phyloP scores from a whole-genome alignment of 495 filamentous ascomycete genomes.

The Saxophila tyrrhenica region DNA sequence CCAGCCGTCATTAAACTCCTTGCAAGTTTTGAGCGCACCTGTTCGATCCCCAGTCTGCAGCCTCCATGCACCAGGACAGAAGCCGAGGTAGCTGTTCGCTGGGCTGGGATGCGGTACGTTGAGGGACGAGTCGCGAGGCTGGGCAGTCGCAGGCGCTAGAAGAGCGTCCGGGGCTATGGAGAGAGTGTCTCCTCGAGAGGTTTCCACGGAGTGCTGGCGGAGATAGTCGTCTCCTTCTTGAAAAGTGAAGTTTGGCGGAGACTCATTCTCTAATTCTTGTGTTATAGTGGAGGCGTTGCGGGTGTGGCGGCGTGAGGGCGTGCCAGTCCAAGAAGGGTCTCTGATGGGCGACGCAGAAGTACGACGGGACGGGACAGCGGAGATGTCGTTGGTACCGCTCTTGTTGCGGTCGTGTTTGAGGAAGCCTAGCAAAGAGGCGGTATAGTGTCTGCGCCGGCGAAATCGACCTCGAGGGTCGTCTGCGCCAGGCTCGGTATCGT shows the following conservation, averaged over 20 bases:
- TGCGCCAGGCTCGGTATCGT: conserved; percentile 5
- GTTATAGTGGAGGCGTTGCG: not conserved
- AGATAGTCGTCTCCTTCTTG: not conserved
- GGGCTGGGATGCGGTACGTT: not conserved
- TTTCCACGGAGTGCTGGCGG: not conserved
- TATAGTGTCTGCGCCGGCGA: not conserved
- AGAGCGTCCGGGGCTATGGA: too few species aligned
- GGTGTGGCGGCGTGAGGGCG: not conserved
- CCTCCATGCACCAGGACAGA: conserved; percentile 14
- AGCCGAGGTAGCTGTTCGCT: conserved; percentile 17
- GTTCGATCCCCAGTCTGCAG: conserved; percentile 13
- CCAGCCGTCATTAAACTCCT: conserved; percentile 8
- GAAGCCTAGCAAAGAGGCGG: conserved; percentile 4
- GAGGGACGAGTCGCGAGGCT: not conserved
- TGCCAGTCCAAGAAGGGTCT: not conserved
- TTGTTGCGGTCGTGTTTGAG: conserved; percentile 11
- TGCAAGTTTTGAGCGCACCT: not conserved
- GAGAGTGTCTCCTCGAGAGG: too few species aligned
- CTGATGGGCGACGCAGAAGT: not conserved
- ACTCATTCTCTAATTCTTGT: not conserved
- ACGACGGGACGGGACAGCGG: not conserved
- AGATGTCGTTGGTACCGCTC: not conserved
- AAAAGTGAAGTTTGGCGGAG: not conserved
- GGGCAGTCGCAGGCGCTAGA: not conserved
- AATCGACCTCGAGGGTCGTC: not conserved